Conservation (phyloP, 2,329 filamentous ascomycete genomes). For the Graphiopsis chlorocephala region DNA sequence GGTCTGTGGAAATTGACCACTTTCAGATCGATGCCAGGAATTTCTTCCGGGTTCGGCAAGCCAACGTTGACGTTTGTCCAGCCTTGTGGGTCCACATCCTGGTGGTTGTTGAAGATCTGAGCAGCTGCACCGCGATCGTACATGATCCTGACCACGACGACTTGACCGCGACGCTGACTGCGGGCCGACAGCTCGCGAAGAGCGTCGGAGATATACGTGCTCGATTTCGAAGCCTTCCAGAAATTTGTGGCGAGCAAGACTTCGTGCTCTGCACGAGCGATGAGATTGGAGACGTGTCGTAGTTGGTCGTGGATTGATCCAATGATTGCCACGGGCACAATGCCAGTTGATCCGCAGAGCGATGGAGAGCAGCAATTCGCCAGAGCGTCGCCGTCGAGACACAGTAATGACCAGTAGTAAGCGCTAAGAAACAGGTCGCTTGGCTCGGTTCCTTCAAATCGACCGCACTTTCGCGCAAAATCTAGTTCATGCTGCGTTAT, state of each 20-base stretch:
- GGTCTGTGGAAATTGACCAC: conserved; percentile 71
- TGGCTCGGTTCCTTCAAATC: conserved; percentile 61
- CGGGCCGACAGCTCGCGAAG: conserved; percentile 67
- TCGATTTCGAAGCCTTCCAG: conserved; percentile 69
- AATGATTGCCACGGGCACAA: conserved; percentile 66
- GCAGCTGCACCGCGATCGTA: conserved; percentile 68
- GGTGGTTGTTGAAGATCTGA: conserved; percentile 64
- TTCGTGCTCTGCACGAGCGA: conserved; percentile 68
- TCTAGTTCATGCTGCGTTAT: conserved; percentile 38
- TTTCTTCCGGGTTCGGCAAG: conserved; percentile 61
- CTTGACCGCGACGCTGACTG: conserved; percentile 56
- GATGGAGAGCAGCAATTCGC: conserved; percentile 57
- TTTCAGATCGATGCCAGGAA: conserved; percentile 69
- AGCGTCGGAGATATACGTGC: conserved; percentile 64
- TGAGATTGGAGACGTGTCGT: conserved; percentile 72
- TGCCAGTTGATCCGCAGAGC: conserved; percentile 60
- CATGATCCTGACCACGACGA: conserved; percentile 68
- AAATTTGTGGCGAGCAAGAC: conserved; percentile 74
- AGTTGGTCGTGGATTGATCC: conserved; percentile 68
- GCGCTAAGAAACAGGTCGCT: conserved; percentile 67
- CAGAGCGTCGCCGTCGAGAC: conserved; percentile 52
- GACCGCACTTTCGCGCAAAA: conserved; percentile 60
- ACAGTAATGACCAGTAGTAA: conserved; percentile 63
- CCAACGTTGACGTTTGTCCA: conserved; percentile 56
- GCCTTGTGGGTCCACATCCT: conserved; percentile 55